These are phyloP conservation scores for Pythium aquatile DNA, from an alignment of 352 stramenopile genomes.

Conservation along the genomic window DNA sequence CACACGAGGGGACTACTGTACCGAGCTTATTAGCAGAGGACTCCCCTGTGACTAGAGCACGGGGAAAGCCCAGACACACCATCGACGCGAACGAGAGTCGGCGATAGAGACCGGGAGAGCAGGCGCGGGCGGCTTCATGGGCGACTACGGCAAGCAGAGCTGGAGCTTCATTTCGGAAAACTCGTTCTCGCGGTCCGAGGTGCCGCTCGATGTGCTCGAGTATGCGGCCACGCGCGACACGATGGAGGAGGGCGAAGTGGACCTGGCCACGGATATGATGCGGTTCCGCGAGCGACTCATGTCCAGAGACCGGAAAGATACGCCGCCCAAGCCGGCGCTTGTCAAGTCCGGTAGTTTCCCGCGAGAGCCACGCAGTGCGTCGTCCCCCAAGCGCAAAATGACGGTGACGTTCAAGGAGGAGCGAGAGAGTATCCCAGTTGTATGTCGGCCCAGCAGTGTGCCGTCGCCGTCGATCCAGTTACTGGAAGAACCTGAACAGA, in stretches of 20 bases:
- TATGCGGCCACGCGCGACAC: constrained; percentile 40
- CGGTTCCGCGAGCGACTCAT: constrained; percentile 25
- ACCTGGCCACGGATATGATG: constrained; percentile 27
- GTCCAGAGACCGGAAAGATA: not conserved
- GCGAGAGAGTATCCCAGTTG: constrained; percentile 49
- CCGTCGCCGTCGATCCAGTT: constrained; percentile 60
- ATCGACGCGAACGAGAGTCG: not conserved
- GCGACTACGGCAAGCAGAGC: constrained; percentile 51
- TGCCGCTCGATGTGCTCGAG: constrained; percentile 41
- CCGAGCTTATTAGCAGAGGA: not conserved
- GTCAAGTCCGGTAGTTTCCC: constrained; percentile 5
- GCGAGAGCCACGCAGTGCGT: constrained; percentile 24
- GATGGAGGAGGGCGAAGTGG: constrained; percentile 22
- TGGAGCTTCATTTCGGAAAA: constrained; percentile 85
- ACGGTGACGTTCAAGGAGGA: constrained; percentile 62
- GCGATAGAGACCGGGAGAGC: not conserved
- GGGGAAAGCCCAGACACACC: too few species aligned
- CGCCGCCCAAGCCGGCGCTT: constrained; percentile 18
- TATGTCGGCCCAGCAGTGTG: constrained; percentile 54
- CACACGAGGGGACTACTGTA: too few species aligned
- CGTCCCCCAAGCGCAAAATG: constrained; percentile 45
- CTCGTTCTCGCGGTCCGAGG: constrained; percentile 50
- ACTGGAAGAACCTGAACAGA: constrained; percentile 43
- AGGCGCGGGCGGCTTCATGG: constrained; percentile 8
- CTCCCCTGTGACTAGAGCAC: too few species aligned